These are phyloP conservation scores for Corylus avellana DNA, from an alignment of 306 rosid genomes.

Conservation along the genomic window DNA sequence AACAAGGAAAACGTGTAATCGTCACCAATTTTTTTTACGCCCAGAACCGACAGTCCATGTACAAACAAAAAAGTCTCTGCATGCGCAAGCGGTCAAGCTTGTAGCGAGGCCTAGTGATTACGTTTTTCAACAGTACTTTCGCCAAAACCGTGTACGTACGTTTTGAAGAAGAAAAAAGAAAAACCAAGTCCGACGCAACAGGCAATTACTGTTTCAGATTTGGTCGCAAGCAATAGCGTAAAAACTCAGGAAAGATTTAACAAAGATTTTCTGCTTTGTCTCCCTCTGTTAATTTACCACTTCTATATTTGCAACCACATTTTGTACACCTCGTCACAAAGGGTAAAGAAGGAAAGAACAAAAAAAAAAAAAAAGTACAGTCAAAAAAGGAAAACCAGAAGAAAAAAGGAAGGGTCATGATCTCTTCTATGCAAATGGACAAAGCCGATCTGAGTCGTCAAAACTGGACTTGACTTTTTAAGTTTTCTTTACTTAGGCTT, in stretches of 20 bases:
- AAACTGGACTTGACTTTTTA: conserved; percentile 34
- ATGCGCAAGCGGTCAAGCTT: not conserved
- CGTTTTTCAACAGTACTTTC: not conserved
- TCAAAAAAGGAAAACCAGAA: not conserved
- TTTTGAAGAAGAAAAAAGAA: not conserved
- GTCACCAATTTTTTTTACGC: not conserved
- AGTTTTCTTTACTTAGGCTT: not conserved
- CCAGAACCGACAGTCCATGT: not conserved
- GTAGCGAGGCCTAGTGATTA: not conserved
- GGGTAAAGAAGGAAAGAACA: conserved; percentile 2
- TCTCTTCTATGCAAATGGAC: conserved; percentile 35
- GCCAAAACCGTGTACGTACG: not conserved
- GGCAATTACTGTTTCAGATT: not conserved
- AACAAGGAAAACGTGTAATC: not conserved
- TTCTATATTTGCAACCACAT: conserved; percentile 33
- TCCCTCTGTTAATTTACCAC: conserved; percentile 30
- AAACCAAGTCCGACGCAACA: not conserved
- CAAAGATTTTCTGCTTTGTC: not conserved
- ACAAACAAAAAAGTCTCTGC: not conserved
- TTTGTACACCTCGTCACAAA: conserved; percentile 30
- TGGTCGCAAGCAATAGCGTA: not conserved
- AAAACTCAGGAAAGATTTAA: not conserved
- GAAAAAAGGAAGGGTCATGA: conserved; percentile 30
- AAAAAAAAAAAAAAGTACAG: not conserved
- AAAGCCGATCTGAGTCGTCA: conserved; percentile 48